phyloP scores from a whole-genome alignment of 345 rosid species.

The Gossypioides kirkii region DNA sequence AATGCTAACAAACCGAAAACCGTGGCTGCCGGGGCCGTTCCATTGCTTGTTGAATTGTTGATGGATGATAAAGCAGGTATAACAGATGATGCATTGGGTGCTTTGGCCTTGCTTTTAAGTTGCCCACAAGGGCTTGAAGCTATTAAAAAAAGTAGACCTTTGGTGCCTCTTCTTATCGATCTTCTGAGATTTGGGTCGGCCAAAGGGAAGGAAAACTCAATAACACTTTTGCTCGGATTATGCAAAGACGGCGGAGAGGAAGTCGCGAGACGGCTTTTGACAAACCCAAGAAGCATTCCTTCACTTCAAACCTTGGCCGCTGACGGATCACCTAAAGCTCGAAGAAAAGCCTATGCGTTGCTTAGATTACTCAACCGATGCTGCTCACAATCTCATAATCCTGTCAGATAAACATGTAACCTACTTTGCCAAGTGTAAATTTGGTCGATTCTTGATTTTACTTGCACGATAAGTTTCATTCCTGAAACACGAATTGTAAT shows the following conservation, averaged over 20 bases:
- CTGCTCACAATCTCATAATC: slow-evolving; percentile 47
- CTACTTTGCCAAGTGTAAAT: slow-evolving; percentile 20
- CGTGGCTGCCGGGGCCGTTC: slow-evolving; percentile 43
- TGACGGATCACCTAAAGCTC: slow-evolving; percentile 55
- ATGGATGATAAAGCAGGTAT: slow-evolving; percentile 68
- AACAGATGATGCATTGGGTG: slow-evolving; percentile 53
- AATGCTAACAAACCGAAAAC: slow-evolving; percentile 42
- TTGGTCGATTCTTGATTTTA: slow-evolving; percentile 16
- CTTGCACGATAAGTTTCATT: too few relatives aligned
- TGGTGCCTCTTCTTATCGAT: slow-evolving; percentile 59
- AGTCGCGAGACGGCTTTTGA: slow-evolving; percentile 38
- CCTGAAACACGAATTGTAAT: not conserved
- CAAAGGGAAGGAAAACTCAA: slow-evolving; percentile 57
- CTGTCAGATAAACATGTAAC: slow-evolving; percentile 17
- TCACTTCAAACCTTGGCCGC: slow-evolving; percentile 54
- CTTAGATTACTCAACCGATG: slow-evolving; percentile 58
- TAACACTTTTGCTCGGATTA: slow-evolving; percentile 52
- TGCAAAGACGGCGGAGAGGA: slow-evolving; percentile 66
- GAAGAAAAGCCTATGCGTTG: slow-evolving; percentile 60
- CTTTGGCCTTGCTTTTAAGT: slow-evolving; percentile 42
- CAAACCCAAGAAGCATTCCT: slow-evolving; percentile 63
- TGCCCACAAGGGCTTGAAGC: slow-evolving; percentile 46
- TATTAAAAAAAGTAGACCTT: slow-evolving; percentile 36
- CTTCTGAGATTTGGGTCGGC: slow-evolving; percentile 58
- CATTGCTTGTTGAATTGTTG: slow-evolving; percentile 48